Conservation (phyloP, 164 flowering plant species). For the Paratinospora sagittata region DNA sequence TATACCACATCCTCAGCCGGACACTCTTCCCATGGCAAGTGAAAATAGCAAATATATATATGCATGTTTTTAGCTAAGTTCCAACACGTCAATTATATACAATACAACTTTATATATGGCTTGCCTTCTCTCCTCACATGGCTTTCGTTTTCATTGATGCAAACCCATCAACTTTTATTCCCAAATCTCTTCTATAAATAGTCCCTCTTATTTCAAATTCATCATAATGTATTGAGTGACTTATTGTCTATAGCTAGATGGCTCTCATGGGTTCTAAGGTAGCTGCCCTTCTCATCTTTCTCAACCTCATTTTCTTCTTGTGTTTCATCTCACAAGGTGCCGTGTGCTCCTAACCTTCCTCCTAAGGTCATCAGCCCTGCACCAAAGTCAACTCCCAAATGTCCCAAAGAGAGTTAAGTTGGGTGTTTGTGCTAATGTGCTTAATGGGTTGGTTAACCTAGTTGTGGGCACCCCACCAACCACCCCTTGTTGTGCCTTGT, state of each 20-base stretch:
- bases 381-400: conserved; percentile 21
- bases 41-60: too few species aligned
- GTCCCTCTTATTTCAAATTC: neutral
- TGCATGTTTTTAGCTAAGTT: too few species aligned
- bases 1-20: too few species aligned
- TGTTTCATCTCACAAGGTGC: conserved; percentile 27
- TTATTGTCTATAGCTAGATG: too few species aligned
- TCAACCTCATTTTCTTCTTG: conserved; percentile 33
- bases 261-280: conserved; percentile 22
- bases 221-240: neutral
- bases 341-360: conserved; percentile 13
- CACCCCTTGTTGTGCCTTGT: conserved; percentile 44
- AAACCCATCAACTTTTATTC: neutral
- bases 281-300: conserved; percentile 24
- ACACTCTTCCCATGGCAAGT: too few species aligned
- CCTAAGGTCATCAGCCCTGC: conserved; percentile 8
- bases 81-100: neutral
- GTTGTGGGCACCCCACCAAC: conserved; percentile 54
- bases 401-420: conserved; percentile 69
- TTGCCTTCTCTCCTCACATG: conserved; percentile 11
- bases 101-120: neutral
- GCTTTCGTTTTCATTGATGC: neutral
- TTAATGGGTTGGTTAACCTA: conserved; percentile 45
- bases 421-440: conserved; percentile 68
- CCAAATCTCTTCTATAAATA: conserved; percentile 8